Base-by-base conservation (phyloP, 805 yeast genomes). In the Kodamaea laetipori region DNA sequence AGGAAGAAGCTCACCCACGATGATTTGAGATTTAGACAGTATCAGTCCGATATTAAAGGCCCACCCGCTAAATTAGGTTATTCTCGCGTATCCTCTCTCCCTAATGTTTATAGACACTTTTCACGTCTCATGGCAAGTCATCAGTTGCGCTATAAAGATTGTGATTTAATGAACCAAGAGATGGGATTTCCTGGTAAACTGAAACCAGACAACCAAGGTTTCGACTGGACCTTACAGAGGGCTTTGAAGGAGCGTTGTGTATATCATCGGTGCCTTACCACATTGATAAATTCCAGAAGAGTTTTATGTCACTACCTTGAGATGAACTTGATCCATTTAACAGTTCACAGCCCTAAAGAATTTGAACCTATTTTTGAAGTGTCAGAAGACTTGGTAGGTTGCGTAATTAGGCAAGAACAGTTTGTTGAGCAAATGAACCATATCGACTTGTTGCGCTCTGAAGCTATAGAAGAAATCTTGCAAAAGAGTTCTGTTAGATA, bases 321-420 rank as follows among this genome's bases (percentile, higher is more conserved):
- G 8, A 47, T 49, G 46, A 54, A 52, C 43, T 39, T 49, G 43
- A 41, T 54, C 7, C 45, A 48, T 38, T 16, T 32, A 4, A 45
- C 53, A 6, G 41, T 42, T 5, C 24, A 36, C 17, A 9, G 25
- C 3, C 27, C 33, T 6, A 21, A 8, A 6, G 24, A 8, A 4
- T 23, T 15, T 8, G 31, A 30, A 6, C 24, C 24, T 21, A 21
- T 21, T 8, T 6, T 42, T 11, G 45, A 42, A 8, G 18, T 54
- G 3, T 35, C 44, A 4, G 64, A 56, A 34, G 64, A 62, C 39
- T 50, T 62, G 30, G 66, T 60, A 10, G 59, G 59, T 2, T 54
- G 54, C 42, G 57, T 58, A 6, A 6, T 49, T 8, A 36, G 61
- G 23, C 64, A 60, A 41, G 60, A 51, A 30, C 34, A 52, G 32